Evolutionary conservation across 345 rosid genomes (phyloP), one percentile per base, ranked within the genome.

Genomic region (Heritiera fomes): DNA sequence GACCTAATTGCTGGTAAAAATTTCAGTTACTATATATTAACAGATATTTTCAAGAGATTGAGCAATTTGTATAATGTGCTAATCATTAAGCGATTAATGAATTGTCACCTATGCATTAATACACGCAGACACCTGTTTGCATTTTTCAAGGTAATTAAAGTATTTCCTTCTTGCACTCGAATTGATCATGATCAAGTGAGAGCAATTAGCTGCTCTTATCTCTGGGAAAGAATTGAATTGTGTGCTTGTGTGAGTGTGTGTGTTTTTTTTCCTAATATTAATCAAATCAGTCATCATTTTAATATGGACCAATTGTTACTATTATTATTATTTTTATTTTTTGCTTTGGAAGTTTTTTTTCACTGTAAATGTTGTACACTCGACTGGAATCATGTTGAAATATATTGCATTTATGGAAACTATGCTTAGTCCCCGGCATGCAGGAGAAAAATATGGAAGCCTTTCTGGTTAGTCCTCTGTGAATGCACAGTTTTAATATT

Each of bases 391-490:
- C 30, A 53, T 72, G 59, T 32, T 52, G 47, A 72, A 72, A 72
- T 53, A 6, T 52, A 3, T 32, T 9, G 34, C 47, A 71, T 55
- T 73, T 50, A 53, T 59, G 10, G 49, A 73, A 55, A 73, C 17
- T 53, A 50, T 55, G 50, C 49, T 8, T 30, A 13, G n/a, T 63
- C 13, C 20, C 20, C 13, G 2, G 47, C n/a, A 17, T 72, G 75
- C 76, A 18, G 55, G 76, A 40, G 64, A 73, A 73, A 32, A 73
- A 52, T 55, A 11, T 50, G 43, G 23, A n/a, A 73, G 50, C 15
- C 46, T 73, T 56, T 53, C 50, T 56, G 6, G 18, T 73, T 38
- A 6, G 49, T 73, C 50, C 17, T 55, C 47, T 18, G 4, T 3
- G 34, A 69, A 12, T 56, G 50, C n/a, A 34, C 5, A 18, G 34